phyloP scores from a whole-genome alignment of 495 filamentous ascomycete genomes.

The Neurospora discreta region DNA sequence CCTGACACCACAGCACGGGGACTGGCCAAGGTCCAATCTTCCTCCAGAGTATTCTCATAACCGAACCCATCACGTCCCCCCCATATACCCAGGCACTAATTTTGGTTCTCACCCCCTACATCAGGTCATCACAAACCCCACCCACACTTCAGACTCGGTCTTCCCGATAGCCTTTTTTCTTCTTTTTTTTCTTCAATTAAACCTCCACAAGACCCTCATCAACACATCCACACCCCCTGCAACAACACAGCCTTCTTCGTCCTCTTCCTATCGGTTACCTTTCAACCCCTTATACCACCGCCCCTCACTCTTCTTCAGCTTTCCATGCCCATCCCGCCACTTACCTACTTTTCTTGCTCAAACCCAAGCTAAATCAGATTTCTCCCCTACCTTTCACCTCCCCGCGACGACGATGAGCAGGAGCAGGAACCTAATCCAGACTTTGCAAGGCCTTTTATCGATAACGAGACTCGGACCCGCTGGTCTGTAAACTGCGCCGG shows the following conservation, averaged over 20 bases:
- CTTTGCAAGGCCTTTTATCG: background rate
- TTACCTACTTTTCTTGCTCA: too few relatives aligned
- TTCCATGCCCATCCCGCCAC: too few relatives aligned
- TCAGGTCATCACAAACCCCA: background rate
- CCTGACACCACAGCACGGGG: background rate
- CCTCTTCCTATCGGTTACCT: too few relatives aligned
- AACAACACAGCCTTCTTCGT: too few relatives aligned
- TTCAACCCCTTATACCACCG: too few relatives aligned
- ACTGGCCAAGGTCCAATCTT: background rate
- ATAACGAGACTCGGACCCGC: background rate
- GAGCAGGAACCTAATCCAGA: background rate
- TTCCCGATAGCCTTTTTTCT: background rate
- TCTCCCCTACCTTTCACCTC: background rate
- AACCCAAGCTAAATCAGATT: background rate
- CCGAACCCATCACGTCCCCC: background rate
- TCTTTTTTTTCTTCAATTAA: too few relatives aligned
- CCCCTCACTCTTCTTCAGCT: too few relatives aligned
- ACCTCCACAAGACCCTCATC: too few relatives aligned
- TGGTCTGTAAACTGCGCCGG: background rate
- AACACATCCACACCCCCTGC: too few relatives aligned
- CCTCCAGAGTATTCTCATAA: background rate
- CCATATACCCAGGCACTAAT: background rate
- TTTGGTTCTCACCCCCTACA: background rate
- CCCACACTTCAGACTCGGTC: background rate
- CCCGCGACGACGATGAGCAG: background rate